Evolutionary conservation across 2,329 filamentous ascomycete species (phyloP).

Genomic region (Sclerotinia borealis): DNA sequence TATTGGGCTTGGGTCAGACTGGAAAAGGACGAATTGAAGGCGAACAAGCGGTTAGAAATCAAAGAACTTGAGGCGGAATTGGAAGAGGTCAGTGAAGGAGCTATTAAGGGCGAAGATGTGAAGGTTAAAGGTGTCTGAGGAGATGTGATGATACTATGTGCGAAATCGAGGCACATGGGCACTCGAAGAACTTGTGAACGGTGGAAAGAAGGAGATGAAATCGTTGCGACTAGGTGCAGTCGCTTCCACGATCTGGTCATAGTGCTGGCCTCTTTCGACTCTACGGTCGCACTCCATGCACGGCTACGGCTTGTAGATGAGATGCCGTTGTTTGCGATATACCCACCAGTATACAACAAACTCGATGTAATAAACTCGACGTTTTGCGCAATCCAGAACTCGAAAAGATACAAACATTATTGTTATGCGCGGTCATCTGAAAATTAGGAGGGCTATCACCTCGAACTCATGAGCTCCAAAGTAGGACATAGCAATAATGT

Average conservation of each 20-base stretch:
- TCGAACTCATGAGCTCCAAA: neutral
- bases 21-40: constrained; percentile 63
- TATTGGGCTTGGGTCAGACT: constrained; percentile 72
- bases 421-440: no score
- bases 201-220: neutral
- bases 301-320: neutral
- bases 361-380: no score
- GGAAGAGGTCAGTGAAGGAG: constrained; percentile 3
- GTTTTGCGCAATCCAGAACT: neutral
- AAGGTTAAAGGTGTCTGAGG: constrained; percentile 6
- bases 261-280: neutral
- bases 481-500: neutral
- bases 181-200: neutral
- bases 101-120: constrained; percentile 8
- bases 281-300: neutral
- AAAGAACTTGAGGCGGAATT: constrained; percentile 9
- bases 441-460: neutral
- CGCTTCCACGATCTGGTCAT: neutral
- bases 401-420: neutral
- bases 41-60: constrained; percentile 37
- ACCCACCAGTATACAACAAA: neutral
- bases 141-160: neutral
- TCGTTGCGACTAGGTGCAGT: no score
- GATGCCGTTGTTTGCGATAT: neutral
- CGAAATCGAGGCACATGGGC: neutral